A percentile compares a stretch with the other conserved stretches of the same genome.
Evolutionary conservation across 441 rosid species (phyloP).

Genomic region (Francoa sonchifolia): DNA sequence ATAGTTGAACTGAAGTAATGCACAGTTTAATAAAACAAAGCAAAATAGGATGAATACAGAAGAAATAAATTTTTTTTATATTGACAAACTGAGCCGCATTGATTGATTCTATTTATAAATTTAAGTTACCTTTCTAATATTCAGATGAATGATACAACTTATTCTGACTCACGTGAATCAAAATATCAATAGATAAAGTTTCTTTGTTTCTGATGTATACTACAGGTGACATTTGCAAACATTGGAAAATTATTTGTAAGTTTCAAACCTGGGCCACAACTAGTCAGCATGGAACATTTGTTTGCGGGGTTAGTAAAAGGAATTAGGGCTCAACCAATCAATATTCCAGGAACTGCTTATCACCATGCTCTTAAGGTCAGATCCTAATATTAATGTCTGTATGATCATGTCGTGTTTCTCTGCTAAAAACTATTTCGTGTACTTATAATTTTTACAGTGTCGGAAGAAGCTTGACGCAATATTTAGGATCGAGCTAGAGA

Average conservation of each 20-base stretch:
- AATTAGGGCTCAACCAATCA: slow-evolving; percentile 24
- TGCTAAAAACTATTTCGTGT: neutral
- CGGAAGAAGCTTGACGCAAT: slow-evolving; percentile 21
- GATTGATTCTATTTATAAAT: no score
- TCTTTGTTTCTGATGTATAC: no score
- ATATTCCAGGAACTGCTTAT: slow-evolving; percentile 28
- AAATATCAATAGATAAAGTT: no score
- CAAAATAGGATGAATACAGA: no score
- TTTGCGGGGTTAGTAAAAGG: slow-evolving; percentile 20
- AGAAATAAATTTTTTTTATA: no score
- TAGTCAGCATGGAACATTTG: slow-evolving; percentile 11
- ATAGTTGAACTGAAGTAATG: no score
- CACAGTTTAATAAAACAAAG: no score
- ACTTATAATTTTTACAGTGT: slow-evolving; percentile 10
- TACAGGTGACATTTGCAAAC: slow-evolving; percentile 25
- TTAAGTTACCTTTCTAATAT: no score
- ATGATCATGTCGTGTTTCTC: neutral
- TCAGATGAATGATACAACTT: no score
- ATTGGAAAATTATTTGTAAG: slow-evolving; percentile 26
- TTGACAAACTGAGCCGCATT: no score
- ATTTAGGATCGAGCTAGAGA: slow-evolving; percentile 21
- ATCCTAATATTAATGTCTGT: neutral
- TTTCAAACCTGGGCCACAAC: slow-evolving; percentile 24
- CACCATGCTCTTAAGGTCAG: slow-evolving; percentile 21
- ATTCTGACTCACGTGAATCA: no score